A percentile compares a stretch with the other conserved stretches of the same genome.
phyloP scores from a whole-genome alignment of 2,329 filamentous ascomycete species.

The Beauveria australis region DNA sequence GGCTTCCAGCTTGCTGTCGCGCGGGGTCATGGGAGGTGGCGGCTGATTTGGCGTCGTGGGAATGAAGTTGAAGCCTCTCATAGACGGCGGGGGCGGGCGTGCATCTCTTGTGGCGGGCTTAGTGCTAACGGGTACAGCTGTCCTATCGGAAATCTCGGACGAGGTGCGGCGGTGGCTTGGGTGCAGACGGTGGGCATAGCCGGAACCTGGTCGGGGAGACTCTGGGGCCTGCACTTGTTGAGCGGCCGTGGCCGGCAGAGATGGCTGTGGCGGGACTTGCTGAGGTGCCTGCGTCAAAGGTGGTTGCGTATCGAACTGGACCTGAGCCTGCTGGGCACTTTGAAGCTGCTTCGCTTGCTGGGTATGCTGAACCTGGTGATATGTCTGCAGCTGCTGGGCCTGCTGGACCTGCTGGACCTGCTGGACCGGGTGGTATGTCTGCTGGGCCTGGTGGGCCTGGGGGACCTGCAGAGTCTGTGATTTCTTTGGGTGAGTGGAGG shows the following conservation, averaged over 20 bases:
- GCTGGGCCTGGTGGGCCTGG: background rate
- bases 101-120: constrained; percentile 14
- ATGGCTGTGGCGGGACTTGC: background rate
- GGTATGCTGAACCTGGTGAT: constrained; percentile 1
- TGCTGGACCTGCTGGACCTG: constrained; percentile 1
- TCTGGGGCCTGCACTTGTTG: background rate
- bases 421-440: constrained; percentile 4
- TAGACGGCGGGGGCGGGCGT: constrained; percentile 24
- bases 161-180: constrained; percentile 21
- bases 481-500: background rate
- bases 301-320: background rate
- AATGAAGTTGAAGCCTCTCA: constrained; percentile 22
- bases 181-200: constrained; percentile 17
- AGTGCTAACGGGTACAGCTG: constrained; percentile 12
- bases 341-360: constrained; percentile 4
- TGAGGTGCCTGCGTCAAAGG: no score
- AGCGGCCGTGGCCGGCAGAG: background rate
- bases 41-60: background rate
- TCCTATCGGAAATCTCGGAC: constrained; percentile 23
- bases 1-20: background rate
- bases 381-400: constrained; percentile 2
- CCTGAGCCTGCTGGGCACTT: background rate
- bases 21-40: background rate
- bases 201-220: background rate
- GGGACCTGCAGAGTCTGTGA: background rate